Evolutionary conservation across 768 basidiomycete genomes (phyloP), one percentile per base, ranked within the genome.

Genomic region (Roridomyces roridus): DNA sequence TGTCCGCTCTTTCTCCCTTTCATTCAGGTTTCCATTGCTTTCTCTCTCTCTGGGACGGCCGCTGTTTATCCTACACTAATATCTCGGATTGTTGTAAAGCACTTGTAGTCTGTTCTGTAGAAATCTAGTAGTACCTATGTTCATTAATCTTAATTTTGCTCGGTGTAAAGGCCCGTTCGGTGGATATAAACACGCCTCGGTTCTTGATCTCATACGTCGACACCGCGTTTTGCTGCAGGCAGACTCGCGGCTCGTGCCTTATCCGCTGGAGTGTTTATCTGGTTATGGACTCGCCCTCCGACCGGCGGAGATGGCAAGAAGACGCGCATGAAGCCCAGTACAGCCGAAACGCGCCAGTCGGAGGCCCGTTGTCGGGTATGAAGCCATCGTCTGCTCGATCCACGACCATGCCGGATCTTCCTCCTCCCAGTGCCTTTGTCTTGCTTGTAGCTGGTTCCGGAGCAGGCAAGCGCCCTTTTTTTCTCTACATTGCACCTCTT

Each of bases 361-460:
- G 54, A 21, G 40, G 49, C 11, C 29, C 41, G 36, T 35, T 36
- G 21, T 37, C 59, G 36, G 65, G 65, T 63, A 58, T 39, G 39
- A 57, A 58, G 63, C 46, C 20, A 8, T 52, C 40, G 15, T 20
- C 44, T 46, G 29, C 43, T n/a, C 34, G 31, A 3, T 43, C 26
- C 46, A 45, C 24, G 11, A 21, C 37, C 44, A 21, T 40, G 29
- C 40, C 35, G 57, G 51, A 23, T 20, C 67, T 67, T 18, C 44
- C 41, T 23, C 25, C 41, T 53, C 41, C 35, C 40, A 18, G 47
- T 54, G 75, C 76, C 34, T 83, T 83, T 77, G 87, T 87, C 65
- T 77, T 93, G 72, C 88, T 93, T 77, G 90, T 91, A 68, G 91
- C 91, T 55, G 91, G 91, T 47, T 86, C 84, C 69, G 80, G 87